These are phyloP conservation scores for Colletotrichum magnum DNA, from an alignment of 2,329 filamentous ascomycete genomes.

Conservation along the genomic window DNA sequence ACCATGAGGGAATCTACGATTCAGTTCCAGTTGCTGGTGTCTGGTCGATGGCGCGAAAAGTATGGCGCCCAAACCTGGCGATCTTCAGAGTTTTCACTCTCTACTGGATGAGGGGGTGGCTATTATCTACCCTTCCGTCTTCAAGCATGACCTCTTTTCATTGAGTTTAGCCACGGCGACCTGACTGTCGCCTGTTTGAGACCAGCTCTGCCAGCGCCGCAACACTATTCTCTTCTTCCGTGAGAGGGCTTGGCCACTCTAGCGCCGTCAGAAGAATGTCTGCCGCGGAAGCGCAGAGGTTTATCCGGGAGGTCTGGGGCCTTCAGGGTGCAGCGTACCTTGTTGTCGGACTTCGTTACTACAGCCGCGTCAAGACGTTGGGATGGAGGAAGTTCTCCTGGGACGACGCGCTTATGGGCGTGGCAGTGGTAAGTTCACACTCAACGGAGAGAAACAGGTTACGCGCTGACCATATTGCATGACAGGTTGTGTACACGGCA, in stretches of 20 bases:
- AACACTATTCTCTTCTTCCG: not conserved
- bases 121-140: slow-evolving; percentile 15
- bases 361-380: slow-evolving; percentile 26
- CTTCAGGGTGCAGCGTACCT: slow-evolving; percentile 36
- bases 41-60: too few relatives aligned
- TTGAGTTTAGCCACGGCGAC: not conserved
- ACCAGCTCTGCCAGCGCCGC: not conserved
- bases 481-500: slow-evolving; percentile 20
- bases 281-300: slow-evolving; percentile 21
- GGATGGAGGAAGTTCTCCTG: slow-evolving; percentile 29
- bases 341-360: slow-evolving; percentile 38
- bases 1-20: not conserved
- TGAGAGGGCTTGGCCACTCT: not conserved
- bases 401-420: slow-evolving; percentile 36
- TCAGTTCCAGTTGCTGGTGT: not conserved
- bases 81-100: not conserved
- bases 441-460: not conserved
- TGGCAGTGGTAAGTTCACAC: slow-evolving; percentile 20
- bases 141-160: not conserved
- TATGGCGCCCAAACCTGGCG: not conserved
- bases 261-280: slow-evolving; percentile 13
- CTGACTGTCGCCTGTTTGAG: not conserved
- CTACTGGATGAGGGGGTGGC: not conserved
- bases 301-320: slow-evolving; percentile 41
- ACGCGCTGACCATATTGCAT: not conserved